Base-by-base conservation (phyloP, 2,329 filamentous ascomycete genomes). In the Capronia americana region DNA sequence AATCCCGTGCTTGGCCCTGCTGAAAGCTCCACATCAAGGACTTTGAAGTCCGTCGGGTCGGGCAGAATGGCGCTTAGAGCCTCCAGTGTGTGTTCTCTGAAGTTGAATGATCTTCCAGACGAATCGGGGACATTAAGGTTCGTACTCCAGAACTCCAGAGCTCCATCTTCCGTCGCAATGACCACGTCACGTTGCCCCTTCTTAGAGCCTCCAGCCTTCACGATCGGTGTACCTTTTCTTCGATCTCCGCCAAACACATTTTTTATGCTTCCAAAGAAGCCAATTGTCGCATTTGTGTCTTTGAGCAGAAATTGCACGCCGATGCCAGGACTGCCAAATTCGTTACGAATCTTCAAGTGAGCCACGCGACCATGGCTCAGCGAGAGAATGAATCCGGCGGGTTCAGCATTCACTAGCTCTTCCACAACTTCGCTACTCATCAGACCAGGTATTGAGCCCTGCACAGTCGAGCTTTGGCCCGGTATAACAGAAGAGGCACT, bases 351-450 rank as follows among this genome's bases (percentile, higher is more conserved):
- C 59, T 88, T 93, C 77, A 99, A 82, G 76, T 97, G 95, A 5
- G 92, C 92, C 48, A 97, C 83, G 67, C 95, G 88, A 14, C 95
- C 95, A 66, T 88, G 93, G 77, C 91, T 97, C 70, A 97, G 90
- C 11, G 89, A 87, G 44, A 97, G 82, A 58, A 98, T 84, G 74
- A 97, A 95, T 10, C 95, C 95, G 4, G 93, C 89, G 58, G 89
- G 92, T 75, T 97, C 94, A 28, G 92, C 92, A 73, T 92, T 92
- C 53, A 93, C 86, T 53, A 99, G 85, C 64, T 92, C 88, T 5
- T 87, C 87, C 10, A 93, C 88, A 57, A 85, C 85, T 78, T 99
- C 95, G 54, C 92, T 90, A 0, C 90, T 91, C 61, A 90, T 87
- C 79, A 97, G 85, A 68, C 90, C 90, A 2, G 87, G 83, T 68